Base-by-base conservation (phyloP, 495 filamentous ascomycete genomes). In the Penicillium waksmanii region DNA sequence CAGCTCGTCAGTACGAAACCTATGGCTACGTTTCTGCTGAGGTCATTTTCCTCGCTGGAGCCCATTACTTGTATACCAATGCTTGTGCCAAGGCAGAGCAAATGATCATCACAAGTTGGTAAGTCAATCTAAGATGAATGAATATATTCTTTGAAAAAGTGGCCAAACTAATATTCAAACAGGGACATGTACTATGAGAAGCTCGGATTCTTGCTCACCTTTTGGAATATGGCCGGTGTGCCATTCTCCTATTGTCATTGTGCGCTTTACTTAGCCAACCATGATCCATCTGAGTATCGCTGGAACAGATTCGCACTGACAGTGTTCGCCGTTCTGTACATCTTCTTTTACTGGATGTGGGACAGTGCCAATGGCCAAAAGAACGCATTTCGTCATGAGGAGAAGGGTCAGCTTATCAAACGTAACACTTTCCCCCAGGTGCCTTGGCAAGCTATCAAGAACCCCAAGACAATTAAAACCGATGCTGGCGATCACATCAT, bases 161-260 rank as follows among this genome's bases (percentile, higher is more conserved):
- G 4, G 42, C 17, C n/a, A 17, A 2, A 5, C 42, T 44, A 44
- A 44, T 18, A 7, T 44, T 44, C 4, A 18, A 17, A 44, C 15
- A 44, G 42, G 85, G 95, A 98, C 74, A 97, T 98, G 91, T 97
- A 96, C 78, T 91, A 94, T 70, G 95, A 98, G 80, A 98, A 98
- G 80, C 96, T 92, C 86, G 95, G 95, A 57, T 98, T 97, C 78
- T 96, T 98, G 94, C 83, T 98, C 57, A 97, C 96, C 71, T 98
- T 98, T 84, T 98, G 95, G 95, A 98, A 98, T 76, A 80, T 98
- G 66, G 92, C 92, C 53, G 95, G 95, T 56, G 95, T 98, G 5
- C 95, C 95, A 3, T 82, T 98, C 50, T 91, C 85, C 31, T 98
- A 98, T 80, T 97, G 94, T 77, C 94, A 98, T 79, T 95, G 90